Base-by-base conservation (phyloP, 2,329 filamentous ascomycete genomes). In the Diaporthe citrichinensis region DNA sequence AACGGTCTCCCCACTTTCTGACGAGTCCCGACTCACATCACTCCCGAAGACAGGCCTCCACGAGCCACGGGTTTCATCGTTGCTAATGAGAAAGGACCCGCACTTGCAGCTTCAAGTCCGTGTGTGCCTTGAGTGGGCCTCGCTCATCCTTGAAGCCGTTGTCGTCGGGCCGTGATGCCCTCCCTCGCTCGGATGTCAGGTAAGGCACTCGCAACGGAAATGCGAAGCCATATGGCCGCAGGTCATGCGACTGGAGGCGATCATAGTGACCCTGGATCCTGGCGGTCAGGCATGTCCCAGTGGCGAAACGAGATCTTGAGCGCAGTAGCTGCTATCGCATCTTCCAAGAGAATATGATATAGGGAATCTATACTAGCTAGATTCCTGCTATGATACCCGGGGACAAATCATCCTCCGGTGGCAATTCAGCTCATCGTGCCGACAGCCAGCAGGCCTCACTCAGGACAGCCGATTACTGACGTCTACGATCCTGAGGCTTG, bases 101-200 rank as follows among this genome's bases (percentile, higher is more conserved):
- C 46, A 55, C 14, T 55, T 41, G 41, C 49, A 69, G 49, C 65
- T 55, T 55, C n/a, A 41, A 2, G 46, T 25, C 49, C 44, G 46
- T 39, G n/a, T 55, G 31, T 39, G 65, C 65, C 49, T 28, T 4
- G 15, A 6, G 65, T 31, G 20, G 65, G 34, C 34, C 65, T 55
- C 9, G 49, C 65, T 41, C 49, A 55, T 53, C 34, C 65, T 41
- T 23, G 34, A 69, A 55, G 65, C 65, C 49, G 15, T 55, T 39
- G 46, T 55, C 49, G 65, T 41, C 65, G 49, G 65, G 65, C 49
- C 65, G 65, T 55, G 49, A 69, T 41, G 65, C 34, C 49, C 15
- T 41, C 1, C n/a, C 46, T 53, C 65, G 15, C 65, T 69, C 65
- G 65, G 65, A 53, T 10, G 9, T 9, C 23, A 41, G 31, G 9